Evolutionary conservation across 1,139 yeast species (phyloP).

Genomic region (Diutina ranongensis): DNA sequence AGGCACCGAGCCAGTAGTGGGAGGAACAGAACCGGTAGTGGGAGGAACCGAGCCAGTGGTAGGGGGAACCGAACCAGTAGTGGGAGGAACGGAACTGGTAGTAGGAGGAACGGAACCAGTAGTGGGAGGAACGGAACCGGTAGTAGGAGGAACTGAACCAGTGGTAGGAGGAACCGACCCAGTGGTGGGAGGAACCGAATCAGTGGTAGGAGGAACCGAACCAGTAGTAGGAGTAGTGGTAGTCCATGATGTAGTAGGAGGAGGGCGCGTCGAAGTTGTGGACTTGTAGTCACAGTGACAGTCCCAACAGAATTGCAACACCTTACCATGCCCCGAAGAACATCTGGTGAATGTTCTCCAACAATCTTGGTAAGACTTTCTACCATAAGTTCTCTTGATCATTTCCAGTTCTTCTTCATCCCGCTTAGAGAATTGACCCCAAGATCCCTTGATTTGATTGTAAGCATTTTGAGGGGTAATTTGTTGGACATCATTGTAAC

Average conservation of each 20-base stretch:
- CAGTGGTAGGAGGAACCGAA: neutral
- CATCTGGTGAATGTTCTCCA: neutral
- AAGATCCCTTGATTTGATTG: neutral
- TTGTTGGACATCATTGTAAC: neutral
- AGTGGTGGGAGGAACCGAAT: neutral
- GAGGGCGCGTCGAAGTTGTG: neutral
- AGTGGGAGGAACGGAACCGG: neutral
- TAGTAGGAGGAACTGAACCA: slow-evolving; percentile 2
- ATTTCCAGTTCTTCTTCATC: neutral
- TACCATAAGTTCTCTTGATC: neutral
- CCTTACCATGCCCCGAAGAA: neutral
- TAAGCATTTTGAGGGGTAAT: neutral
- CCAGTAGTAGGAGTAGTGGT: neutral
- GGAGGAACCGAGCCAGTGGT: neutral
- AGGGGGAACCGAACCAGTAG: too few species aligned
- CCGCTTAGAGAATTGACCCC: neutral
- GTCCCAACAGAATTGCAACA: slow-evolving; percentile 3
- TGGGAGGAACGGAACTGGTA: neutral
- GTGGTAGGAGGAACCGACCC: neutral
- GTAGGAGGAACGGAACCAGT: neutral
- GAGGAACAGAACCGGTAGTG: neutral
- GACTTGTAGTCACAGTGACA: neutral
- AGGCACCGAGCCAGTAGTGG: neutral
- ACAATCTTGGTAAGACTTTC: neutral
- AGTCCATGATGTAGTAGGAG: neutral